Evolutionary conservation across 2,329 filamentous ascomycete genomes (phyloP), one percentile per base, ranked within the genome.

Genomic region (Exophiala aquamarina): DNA sequence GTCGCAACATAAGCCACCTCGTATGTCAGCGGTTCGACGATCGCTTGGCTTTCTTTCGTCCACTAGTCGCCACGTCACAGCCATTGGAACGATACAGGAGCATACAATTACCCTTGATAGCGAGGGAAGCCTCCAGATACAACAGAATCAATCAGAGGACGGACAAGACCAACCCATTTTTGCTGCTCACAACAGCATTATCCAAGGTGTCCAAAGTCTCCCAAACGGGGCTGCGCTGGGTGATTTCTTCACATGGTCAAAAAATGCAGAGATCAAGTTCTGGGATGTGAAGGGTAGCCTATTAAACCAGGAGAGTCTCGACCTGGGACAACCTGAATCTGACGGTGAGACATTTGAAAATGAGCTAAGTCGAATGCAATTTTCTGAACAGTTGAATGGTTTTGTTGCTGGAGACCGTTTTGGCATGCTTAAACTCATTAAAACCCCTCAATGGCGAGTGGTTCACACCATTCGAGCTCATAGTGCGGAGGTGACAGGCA

Each of bases 191-290:
- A 71, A 74, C 36, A 77, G 78, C 50, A 69, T 79, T 17, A 76
- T 84, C 3, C 67, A 90, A 33, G 93, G 93, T 11, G 83, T 96
- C 1, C 79, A 83, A 42, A 67, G 82, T 1, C 69, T 96, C 3
- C 66, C 75, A 3, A 71, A 72, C 17, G 75, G 81, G 0, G 87
- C 87, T 49, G 64, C 72, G 3, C 69, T 81, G 18, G 74, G 89
- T 1, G 79, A 84, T 7, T 96, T 97, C 61, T 84, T 91, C 55
- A 96, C 91, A 0, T 98, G 91, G 88, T 91, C 92, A 2, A 81
- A 79, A 17, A 83, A 84, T 41, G 93, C 93, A 4, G 82, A 79
- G 13, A 78, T 97, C 41, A 80, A 88, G 18, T 86, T 95, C 58
- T 98, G 93, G 93, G 80, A 83, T 58, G 65, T 82, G 11, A 77